Base-by-base conservation (phyloP, 1,284 basidiomycete species). In the Anthracocystis walkeri region DNA sequence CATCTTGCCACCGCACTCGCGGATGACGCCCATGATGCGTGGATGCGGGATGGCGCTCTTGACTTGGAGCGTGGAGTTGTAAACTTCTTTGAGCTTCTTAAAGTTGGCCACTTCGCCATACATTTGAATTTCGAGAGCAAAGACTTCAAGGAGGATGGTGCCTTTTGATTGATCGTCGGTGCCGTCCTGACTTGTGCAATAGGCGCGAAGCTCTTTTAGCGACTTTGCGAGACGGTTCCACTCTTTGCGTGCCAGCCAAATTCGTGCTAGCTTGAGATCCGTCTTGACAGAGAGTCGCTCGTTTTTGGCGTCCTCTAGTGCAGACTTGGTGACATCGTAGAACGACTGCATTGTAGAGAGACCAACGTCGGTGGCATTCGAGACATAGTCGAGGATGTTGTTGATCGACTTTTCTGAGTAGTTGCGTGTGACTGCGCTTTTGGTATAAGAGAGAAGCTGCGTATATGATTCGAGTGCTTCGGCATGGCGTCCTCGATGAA, bases 1-100 rank as follows among this genome's bases (percentile, higher is more conserved):
- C 97, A 99, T 99, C 87, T 99, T 99, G 8, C 97, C 97, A 14
- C 97, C 97, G 78, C 96, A 98, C 86, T 99, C 97, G 82, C 95
- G 94, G 86, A 99, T 99, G 58, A 98, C 93, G 57, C 96, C 97
- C 92, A 98, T 95, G 82, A 99, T 98, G 27, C 95, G 90, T 8
- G 97, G 97, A 87, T 99, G 97, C 11, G 96, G 95, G 67, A 99
- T 98, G 8, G 97, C 97, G 35, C 94, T 96, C 58, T 93, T 92
- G 62, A 99, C 94, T 58, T 91, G 90, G 77, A 93, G 92, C 2
- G 94, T 92, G 6, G 95, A 94, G 75, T 97, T 94, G 87, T 99
- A 99, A 58, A 98, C 97, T 86, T 97, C 94, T 65, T 98, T 97
- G 56, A 98, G 89, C 86, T 97, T 97, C 87, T 95, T 95, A 87